These are phyloP conservation scores for Flammula alnicola DNA, from an alignment of 1,284 basidiomycete species.

Conservation along the genomic window DNA sequence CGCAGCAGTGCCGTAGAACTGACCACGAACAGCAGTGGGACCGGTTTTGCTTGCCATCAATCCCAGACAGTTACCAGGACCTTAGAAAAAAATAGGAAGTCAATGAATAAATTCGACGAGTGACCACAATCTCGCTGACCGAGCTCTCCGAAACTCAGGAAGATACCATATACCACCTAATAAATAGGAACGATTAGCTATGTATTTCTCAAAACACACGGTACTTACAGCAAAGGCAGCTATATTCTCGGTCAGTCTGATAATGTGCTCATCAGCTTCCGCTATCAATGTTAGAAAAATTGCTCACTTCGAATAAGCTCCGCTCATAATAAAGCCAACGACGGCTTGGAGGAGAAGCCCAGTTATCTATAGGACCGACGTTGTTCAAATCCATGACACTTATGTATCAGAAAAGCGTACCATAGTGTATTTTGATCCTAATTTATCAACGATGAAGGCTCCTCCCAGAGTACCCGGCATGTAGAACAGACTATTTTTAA, in stretches of 20 bases:
- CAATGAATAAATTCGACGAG: not conserved
- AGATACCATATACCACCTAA: constrained; percentile 86
- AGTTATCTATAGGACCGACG: constrained; percentile 49
- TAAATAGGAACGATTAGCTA: constrained; percentile 5
- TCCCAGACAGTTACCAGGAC: constrained; percentile 83
- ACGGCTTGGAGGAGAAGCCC: constrained; percentile 75
- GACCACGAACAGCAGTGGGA: constrained; percentile 85
- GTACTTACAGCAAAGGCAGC: constrained; percentile 75
- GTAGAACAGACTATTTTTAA: constrained; percentile 70
- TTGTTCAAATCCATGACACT: not conserved
- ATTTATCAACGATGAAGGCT: constrained; percentile 76
- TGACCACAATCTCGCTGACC: constrained; percentile 30
- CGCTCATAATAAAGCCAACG: constrained; percentile 87
- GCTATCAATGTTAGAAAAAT: not conserved
- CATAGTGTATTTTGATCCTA: constrained; percentile 82
- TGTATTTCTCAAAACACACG: constrained; percentile 54
- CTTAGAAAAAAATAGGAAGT: constrained; percentile 34
- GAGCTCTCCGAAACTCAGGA: constrained; percentile 85
- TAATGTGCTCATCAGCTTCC: not conserved
- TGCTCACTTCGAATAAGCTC: constrained; percentile 61
- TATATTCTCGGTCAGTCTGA: constrained; percentile 62
- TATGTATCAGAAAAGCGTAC: constrained; percentile 34
- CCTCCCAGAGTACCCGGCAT: constrained; percentile 76
- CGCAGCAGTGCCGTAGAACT: constrained; percentile 86
- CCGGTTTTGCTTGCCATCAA: constrained; percentile 83